These are phyloP conservation scores for Bimuria novae-zelandiae DNA, from an alignment of 2,329 filamentous ascomycete genomes.

Conservation along the genomic window DNA sequence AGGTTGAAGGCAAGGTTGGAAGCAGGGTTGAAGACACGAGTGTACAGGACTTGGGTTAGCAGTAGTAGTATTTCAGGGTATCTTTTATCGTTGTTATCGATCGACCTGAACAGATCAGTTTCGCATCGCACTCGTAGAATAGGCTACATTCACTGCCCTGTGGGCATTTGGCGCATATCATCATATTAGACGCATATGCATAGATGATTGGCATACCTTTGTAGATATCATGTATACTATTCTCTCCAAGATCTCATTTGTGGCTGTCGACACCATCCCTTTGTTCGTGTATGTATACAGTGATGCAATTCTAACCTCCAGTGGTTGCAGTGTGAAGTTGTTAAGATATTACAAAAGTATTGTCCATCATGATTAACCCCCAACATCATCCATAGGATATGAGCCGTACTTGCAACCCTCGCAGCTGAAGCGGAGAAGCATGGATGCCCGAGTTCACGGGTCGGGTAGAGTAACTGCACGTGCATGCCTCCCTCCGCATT, in stretches of 20 bases:
- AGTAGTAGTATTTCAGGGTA: too few relatives aligned
- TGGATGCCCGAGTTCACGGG: too few relatives aligned
- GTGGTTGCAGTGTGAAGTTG: too few relatives aligned
- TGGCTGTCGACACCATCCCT: not conserved
- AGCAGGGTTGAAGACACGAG: not conserved
- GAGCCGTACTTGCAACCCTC: too few relatives aligned
- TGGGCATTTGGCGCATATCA: not conserved
- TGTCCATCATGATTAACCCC: too few relatives aligned
- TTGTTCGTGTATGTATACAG: not conserved
- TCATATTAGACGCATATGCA: not conserved
- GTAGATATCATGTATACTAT: slow-evolving; percentile 11
- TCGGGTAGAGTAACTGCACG: not conserved
- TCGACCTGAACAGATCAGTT: too few relatives aligned
- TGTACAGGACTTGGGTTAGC: slow-evolving; percentile 1
- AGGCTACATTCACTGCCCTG: not conserved
- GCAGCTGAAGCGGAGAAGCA: too few relatives aligned
- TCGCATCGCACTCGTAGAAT: not conserved
- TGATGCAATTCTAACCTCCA: too few relatives aligned
- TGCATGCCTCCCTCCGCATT: slow-evolving; percentile 1
- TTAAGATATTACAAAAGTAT: too few relatives aligned
- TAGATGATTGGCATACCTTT: not conserved
- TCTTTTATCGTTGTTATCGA: too few relatives aligned
- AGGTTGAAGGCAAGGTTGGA: not conserved
- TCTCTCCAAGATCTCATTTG: not conserved
- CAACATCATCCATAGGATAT: too few relatives aligned